Evolutionary conservation across 2,329 filamentous ascomycete species (phyloP).

Genomic region (Aspergillus piperis): DNA sequence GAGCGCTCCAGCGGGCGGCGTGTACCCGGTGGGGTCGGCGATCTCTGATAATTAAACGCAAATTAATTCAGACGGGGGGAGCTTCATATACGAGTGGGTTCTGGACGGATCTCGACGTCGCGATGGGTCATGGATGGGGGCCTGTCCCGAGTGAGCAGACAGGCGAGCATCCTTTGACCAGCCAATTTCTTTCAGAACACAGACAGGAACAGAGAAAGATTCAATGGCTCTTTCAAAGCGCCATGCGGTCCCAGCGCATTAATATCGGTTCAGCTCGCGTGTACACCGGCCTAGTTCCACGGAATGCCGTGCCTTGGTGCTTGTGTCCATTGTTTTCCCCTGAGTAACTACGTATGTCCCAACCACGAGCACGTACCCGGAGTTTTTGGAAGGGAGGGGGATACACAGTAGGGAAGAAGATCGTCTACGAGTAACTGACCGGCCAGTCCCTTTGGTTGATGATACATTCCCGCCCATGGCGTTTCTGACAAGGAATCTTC

Average conservation of each 20-base stretch:
- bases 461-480: constrained; percentile 7
- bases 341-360: neutral
- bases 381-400: neutral
- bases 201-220: neutral
- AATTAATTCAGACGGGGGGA: constrained; percentile 16
- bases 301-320: neutral
- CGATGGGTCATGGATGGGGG: neutral
- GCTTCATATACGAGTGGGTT: constrained; percentile 9
- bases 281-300: neutral
- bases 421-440: neutral
- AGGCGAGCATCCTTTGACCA: constrained; percentile 6
- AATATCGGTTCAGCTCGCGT: neutral
- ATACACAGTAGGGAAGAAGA: neutral
- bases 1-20: constrained; percentile 14
- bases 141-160: neutral
- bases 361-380: neutral
- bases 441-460: too few relatives aligned
- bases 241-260: neutral
- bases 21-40: constrained; percentile 22
- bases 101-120: constrained; percentile 8
- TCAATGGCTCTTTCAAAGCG: neutral
- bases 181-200: neutral
- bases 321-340: neutral
- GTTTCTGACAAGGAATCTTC: neutral
- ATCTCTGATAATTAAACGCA: constrained; percentile 24